Evolutionary conservation across 176 grass and related monocot species (phyloP).

Genomic region (Urochloa ruziziensis): DNA sequence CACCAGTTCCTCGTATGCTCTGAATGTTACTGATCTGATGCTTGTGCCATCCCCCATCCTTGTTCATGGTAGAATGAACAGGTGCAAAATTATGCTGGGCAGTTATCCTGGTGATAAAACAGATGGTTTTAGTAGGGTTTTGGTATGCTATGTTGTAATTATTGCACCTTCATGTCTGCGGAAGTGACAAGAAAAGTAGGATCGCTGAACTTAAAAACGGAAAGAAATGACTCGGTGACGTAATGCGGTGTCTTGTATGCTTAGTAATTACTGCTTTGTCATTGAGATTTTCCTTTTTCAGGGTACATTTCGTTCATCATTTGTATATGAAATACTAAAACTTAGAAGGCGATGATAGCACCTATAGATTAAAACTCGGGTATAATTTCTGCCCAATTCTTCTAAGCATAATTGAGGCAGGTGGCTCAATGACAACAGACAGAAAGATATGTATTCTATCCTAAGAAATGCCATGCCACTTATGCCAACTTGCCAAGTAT

Average conservation of each 20-base stretch:
- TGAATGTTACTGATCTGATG: conserved; percentile 19
- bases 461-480: background rate
- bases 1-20: background rate
- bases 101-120: background rate
- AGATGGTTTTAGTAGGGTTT: background rate
- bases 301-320: background rate
- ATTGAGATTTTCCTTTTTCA: background rate
- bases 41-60: background rate
- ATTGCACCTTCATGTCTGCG: background rate
- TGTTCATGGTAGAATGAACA: background rate
- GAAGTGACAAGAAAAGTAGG: background rate
- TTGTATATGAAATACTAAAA: background rate
- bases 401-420: background rate
- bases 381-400: background rate
- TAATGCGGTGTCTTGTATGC: background rate
- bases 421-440: background rate
- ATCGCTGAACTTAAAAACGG: background rate
- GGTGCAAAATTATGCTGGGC: background rate
- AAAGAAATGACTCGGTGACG: background rate
- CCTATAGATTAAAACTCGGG: background rate
- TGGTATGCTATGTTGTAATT: background rate
- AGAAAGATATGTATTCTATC: background rate
- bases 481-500: background rate
- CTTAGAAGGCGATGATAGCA: background rate
- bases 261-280: background rate